Evolutionary conservation across 164 flowering plant genomes (phyloP).

Genomic region (Macadamia integrifolia): DNA sequence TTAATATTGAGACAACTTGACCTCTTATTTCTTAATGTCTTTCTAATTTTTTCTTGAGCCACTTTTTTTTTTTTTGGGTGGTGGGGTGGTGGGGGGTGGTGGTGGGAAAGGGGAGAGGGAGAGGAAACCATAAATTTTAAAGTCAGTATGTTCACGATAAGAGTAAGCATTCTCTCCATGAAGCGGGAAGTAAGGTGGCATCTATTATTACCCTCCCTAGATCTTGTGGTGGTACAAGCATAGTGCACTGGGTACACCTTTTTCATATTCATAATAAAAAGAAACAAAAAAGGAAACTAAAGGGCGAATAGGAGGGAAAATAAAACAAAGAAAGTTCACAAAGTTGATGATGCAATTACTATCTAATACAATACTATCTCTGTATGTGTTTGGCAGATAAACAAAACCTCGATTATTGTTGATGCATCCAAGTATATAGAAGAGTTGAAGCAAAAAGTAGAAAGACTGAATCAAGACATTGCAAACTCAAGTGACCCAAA

Average conservation of each 20-base stretch:
- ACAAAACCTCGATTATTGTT: constrained; percentile 57
- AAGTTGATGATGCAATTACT: constrained; percentile 4
- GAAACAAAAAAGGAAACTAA: no score
- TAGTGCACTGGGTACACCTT: no score
- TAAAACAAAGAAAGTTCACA: not conserved
- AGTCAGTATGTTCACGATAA: no score
- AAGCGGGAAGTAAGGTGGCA: no score
- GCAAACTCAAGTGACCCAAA: constrained; percentile 22
- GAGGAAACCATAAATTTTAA: no score
- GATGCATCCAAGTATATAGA: constrained; percentile 82
- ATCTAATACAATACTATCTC: not conserved
- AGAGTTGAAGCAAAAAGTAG: constrained; percentile 74
- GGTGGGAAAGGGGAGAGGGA: no score
- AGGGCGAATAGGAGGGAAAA: no score
- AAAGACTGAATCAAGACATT: constrained; percentile 60
- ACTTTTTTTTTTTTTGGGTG: not conserved
- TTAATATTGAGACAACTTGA: not conserved
- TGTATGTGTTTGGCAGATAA: constrained; percentile 38
- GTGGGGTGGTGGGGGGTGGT: no score
- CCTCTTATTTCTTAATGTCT: not conserved
- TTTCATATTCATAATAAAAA: no score
- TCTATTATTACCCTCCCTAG: no score
- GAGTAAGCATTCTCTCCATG: no score
- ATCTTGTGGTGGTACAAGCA: no score
- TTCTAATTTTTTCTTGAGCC: not conserved